These are phyloP conservation scores for Fusarium duplospermum DNA, from an alignment of 2,329 filamentous ascomycete species.

Conservation along the genomic window DNA sequence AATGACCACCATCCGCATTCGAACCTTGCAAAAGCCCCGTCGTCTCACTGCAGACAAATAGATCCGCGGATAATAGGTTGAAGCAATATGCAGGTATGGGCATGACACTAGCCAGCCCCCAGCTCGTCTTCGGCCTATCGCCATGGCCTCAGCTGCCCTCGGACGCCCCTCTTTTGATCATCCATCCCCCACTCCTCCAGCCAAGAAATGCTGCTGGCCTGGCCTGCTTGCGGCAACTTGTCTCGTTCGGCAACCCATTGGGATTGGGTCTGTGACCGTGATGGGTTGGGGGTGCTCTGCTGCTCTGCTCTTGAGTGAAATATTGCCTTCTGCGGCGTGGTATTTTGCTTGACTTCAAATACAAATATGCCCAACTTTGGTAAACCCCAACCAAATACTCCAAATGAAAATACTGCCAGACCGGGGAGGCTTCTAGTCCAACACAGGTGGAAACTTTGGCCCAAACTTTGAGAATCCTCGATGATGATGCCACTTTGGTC, in stretches of 20 bases:
- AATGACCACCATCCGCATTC: constrained; percentile 9
- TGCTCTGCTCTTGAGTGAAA: constrained; percentile 10
- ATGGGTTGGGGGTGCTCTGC: neutral
- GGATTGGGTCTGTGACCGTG: neutral
- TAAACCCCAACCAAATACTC: constrained; percentile 40
- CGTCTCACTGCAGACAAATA: constrained; percentile 37
- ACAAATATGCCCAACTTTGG: constrained; percentile 36
- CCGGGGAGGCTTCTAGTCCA: constrained; percentile 36
- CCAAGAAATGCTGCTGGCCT: neutral
- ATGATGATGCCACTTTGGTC: constrained; percentile 39
- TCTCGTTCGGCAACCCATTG: neutral
- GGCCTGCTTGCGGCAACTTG: neutral
- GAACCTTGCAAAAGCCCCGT: constrained; percentile 17
- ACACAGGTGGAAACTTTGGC: constrained; percentile 34
- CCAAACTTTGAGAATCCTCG: constrained; percentile 40
- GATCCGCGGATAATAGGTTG: neutral
- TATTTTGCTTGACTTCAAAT: constrained; percentile 41
- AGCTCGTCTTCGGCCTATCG: constrained; percentile 29
- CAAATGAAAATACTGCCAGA: constrained; percentile 38
- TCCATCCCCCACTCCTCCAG: constrained; percentile 5
- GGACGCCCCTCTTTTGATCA: constrained; percentile 28
- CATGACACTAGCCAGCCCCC: constrained; percentile 23
- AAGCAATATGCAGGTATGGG: constrained; percentile 20
- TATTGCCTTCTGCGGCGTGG: constrained; percentile 40
- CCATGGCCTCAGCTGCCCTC: constrained; percentile 20